These are phyloP conservation scores for Phytophthora macrochlamydospora DNA, from an alignment of 352 stramenopile species.

Conservation along the genomic window DNA sequence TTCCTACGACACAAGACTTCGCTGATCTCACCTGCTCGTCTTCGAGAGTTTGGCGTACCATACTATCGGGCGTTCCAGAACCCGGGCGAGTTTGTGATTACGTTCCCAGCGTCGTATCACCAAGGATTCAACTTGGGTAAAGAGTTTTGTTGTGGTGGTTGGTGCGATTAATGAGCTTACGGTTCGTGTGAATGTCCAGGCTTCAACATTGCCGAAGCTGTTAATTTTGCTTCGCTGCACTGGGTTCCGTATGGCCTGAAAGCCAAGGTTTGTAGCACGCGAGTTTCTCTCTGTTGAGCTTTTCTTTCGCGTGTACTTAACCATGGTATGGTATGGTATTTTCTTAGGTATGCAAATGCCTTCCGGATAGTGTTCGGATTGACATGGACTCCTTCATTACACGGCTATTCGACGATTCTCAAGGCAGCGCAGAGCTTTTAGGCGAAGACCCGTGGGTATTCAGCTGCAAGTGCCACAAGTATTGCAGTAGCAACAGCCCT, in stretches of 20 bases:
- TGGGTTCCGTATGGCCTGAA: slow-evolving; percentile 84
- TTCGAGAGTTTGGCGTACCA: slow-evolving; percentile 85
- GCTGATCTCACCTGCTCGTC: slow-evolving; percentile 83
- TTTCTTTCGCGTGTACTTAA: not conserved
- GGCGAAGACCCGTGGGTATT: slow-evolving; percentile 78
- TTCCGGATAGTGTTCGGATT: slow-evolving; percentile 82
- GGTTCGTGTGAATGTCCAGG: slow-evolving; percentile 34
- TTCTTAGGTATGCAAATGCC: slow-evolving; percentile 80
- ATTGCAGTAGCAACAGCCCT: slow-evolving; percentile 61
- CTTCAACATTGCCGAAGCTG: slow-evolving; percentile 92
- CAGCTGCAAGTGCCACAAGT: slow-evolving; percentile 72
- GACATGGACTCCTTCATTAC: slow-evolving; percentile 87
- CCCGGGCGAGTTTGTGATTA: slow-evolving; percentile 93
- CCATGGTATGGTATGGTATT: not conserved
- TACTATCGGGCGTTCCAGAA: slow-evolving; percentile 84
- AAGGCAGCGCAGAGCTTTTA: slow-evolving; percentile 35
- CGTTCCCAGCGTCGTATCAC: slow-evolving; percentile 90
- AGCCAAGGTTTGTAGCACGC: slow-evolving; percentile 57
- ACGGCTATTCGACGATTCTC: slow-evolving; percentile 56
- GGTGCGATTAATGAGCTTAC: not conserved
- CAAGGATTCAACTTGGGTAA: slow-evolving; percentile 90
- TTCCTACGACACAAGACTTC: slow-evolving; percentile 95
- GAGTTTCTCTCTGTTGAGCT: not conserved
- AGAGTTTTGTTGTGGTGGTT: not conserved
- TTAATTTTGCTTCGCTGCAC: slow-evolving; percentile 89